These are phyloP conservation scores for Serendipita indica DNA, from an alignment of 768 basidiomycete species.

Conservation along the genomic window DNA sequence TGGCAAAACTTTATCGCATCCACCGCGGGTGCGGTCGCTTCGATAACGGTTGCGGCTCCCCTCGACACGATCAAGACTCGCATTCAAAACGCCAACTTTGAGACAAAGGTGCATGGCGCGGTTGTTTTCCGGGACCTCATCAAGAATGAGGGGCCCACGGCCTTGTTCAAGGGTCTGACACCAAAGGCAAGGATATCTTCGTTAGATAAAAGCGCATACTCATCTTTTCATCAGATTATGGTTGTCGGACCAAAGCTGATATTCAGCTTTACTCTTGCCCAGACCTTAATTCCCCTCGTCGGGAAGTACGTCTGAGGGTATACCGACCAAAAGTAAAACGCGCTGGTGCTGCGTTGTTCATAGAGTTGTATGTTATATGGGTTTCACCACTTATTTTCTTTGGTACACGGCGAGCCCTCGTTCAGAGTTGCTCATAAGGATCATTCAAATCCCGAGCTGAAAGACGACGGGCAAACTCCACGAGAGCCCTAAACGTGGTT, in stretches of 20 bases:
- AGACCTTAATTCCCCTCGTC: conserved; percentile 87
- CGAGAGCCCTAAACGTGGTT: conserved; percentile 19
- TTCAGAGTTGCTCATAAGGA: too few relatives aligned
- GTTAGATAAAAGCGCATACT: too few relatives aligned
- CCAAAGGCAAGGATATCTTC: conserved; percentile 54
- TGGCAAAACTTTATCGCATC: conserved; percentile 93
- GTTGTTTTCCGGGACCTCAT: conserved; percentile 75
- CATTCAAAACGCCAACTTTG: conserved; percentile 97
- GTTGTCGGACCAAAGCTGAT: conserved; percentile 96
- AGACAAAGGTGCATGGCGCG: conserved; percentile 62
- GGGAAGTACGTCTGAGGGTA: conserved; percentile 66
- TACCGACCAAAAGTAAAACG: too few relatives aligned
- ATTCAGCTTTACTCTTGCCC: conserved; percentile 95
- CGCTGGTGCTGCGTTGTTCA: too few relatives aligned
- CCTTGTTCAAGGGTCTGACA: conserved; percentile 93
- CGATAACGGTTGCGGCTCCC: conserved; percentile 90
- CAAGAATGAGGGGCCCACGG: conserved; percentile 65
- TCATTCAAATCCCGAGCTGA: too few relatives aligned
- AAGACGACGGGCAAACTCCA: conserved; percentile 23
- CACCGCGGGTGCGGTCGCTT: conserved; percentile 83
- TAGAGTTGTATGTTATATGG: too few relatives aligned
- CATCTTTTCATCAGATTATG: conserved; percentile 44
- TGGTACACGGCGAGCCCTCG: too few relatives aligned
- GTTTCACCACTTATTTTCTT: too few relatives aligned
- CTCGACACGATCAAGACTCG: conserved; percentile 94